Evolutionary conservation across 192 early-diverging fungal species (phyloP).

Genomic region (Lunasporangiospora selenospora): DNA sequence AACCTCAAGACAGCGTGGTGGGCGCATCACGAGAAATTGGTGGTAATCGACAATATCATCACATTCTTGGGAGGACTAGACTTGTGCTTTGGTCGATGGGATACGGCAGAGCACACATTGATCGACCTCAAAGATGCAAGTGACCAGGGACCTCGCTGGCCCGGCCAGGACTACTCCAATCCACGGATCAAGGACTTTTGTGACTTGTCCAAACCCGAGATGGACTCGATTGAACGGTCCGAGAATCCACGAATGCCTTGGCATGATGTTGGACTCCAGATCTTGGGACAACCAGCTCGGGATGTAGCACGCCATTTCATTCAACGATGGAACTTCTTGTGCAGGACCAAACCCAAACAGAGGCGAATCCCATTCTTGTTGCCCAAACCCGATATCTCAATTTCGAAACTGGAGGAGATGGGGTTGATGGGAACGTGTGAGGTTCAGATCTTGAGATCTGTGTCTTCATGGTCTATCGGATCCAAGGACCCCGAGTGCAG

Average conservation of each 20-base stretch:
- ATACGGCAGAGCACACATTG: slow-evolving; percentile 75
- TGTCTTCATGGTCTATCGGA: slow-evolving; percentile 73
- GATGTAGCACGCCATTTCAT: slow-evolving; percentile 86
- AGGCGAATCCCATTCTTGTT: slow-evolving; percentile 70
- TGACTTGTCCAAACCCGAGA: slow-evolving; percentile 58
- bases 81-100: slow-evolving; percentile 85
- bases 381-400: slow-evolving; percentile 66
- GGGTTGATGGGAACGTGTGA: slow-evolving; percentile 62
- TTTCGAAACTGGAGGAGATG: slow-evolving; percentile 55
- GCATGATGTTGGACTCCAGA: slow-evolving; percentile 83
- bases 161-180: slow-evolving; percentile 85
- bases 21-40: slow-evolving; percentile 86
- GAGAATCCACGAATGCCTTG: slow-evolving; percentile 79
- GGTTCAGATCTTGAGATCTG: slow-evolving; percentile 71
- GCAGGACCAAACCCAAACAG: slow-evolving; percentile 61
- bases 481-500: slow-evolving; percentile 66
- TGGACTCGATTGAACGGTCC: slow-evolving; percentile 56
- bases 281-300: slow-evolving; percentile 76
- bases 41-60: slow-evolving; percentile 77
- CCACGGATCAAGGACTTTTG: slow-evolving; percentile 79
- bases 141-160: slow-evolving; percentile 51
- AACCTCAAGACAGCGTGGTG: slow-evolving; percentile 75
- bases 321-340: slow-evolving; percentile 86
- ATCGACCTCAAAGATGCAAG: slow-evolving; percentile 60
- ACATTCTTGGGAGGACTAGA: slow-evolving; percentile 87